Evolutionary conservation across 345 rosid species (phyloP), one percentile per base, ranked within the genome.

Genomic region (Anastatica hierochuntica): DNA sequence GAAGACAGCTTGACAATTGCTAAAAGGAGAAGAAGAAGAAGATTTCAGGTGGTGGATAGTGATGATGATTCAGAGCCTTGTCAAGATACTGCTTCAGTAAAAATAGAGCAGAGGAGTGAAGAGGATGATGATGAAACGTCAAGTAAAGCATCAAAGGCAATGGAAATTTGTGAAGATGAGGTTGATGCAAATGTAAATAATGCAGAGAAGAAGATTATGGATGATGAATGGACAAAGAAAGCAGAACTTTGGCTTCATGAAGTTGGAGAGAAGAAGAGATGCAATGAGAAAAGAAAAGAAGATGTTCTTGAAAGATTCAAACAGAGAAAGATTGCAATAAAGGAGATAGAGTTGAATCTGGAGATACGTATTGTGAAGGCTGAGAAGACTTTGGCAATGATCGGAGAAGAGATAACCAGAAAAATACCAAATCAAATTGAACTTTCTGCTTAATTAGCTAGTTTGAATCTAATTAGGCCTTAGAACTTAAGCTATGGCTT

Each of bases 21-120:
- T 52, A 44, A 43, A 24, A 19, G 42, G 21, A 42, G 51, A 53
- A 45, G 54, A 44, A 26, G 16, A 7, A 63, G 60, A 46, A 60
- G 16, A 15, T 50, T 33, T 61, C 16, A 35, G 46, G 54, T 19
- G 10, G 39, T 14, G 40, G 60, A 53, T 10, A 63, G 58, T n/a
- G 43, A 58, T 29, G 29, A 40, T 26, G 53, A 53, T 31, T 44
- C 31, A 17, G 33, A 4, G 10, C 4, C 23, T 24, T 44, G 39
- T 44, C 17, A 44, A n/a, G n/a, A n/a, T n/a, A n/a, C n/a, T n/a
- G n/a, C n/a, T n/a, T n/a, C n/a, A n/a, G n/a, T n/a, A n/a, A n/a
- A n/a, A n/a, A n/a, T n/a, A n/a, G n/a, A n/a, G n/a, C n/a, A n/a
- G n/a, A n/a, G n/a, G n/a, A n/a, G n/a, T n/a, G n/a, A n/a, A n/a